Evolutionary conservation across 768 basidiomycete species (phyloP).

Genomic region (Agrocybe pediades): DNA sequence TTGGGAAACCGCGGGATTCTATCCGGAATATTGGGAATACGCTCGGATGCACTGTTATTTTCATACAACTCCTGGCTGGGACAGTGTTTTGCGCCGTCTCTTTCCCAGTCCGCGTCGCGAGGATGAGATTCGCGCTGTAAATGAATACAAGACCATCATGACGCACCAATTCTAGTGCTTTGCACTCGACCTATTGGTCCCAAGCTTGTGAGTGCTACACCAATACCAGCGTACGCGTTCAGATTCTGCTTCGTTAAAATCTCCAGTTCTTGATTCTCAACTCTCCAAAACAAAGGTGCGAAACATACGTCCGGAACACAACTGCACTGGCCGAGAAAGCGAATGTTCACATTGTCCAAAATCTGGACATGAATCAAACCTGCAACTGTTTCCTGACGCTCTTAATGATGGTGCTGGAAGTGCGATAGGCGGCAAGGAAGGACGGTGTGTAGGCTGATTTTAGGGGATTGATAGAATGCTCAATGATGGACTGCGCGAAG

Average conservation of each 20-base stretch:
- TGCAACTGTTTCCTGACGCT: constrained; percentile 50
- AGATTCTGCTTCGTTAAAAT: constrained; percentile 62
- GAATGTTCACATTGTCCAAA: constrained; percentile 67
- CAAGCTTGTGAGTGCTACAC: too few species aligned
- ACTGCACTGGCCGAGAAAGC: constrained; percentile 61
- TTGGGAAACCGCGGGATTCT: too few species aligned
- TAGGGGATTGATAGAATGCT: constrained; percentile 65
- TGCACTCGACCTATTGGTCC: too few species aligned
- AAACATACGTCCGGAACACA: constrained; percentile 68
- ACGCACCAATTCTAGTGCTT: too few species aligned
- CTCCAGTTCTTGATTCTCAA: neutral
- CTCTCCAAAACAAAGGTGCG: neutral
- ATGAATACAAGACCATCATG: too few species aligned
- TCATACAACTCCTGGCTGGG: too few species aligned
- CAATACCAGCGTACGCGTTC: too few species aligned
- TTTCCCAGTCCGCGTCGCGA: too few species aligned
- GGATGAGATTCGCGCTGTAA: too few species aligned
- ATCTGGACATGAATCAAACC: constrained; percentile 45
- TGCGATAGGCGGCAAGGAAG: constrained; percentile 63
- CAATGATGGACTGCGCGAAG: constrained; percentile 73
- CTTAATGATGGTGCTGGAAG: constrained; percentile 58
- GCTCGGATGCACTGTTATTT: too few species aligned
- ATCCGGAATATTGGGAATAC: too few species aligned
- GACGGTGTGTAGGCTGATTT: constrained; percentile 66
- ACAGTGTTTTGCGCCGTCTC: too few species aligned